Evolutionary conservation across 257 asterid species (phyloP), one percentile per base, ranked within the genome.

Genomic region (Solanum chiquidenum): DNA sequence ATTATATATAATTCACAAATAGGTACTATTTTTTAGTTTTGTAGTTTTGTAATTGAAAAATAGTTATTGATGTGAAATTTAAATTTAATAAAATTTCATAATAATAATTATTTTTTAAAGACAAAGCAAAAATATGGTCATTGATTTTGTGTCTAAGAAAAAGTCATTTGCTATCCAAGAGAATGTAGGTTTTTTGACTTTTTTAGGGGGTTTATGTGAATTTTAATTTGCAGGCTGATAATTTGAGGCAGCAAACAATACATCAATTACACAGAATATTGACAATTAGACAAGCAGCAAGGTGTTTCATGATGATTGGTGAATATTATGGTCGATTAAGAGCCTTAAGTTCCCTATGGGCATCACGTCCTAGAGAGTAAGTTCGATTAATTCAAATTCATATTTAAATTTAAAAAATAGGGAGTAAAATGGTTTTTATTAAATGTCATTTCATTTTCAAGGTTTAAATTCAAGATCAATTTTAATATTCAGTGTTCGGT

Each of bases 331-430:
- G 94, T 18, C 96, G 99, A 23, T 82, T 97, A 80, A 94, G 99
- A 62, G 96, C 99, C 66, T 92, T 95, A 35, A 97, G 99, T 80
- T 95, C 99, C 87, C 91, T 97, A 6, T 97, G 99, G 99, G 93
- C 95, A 7, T 97, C 99, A 42, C 90, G 99, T 49, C 99, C 99
- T 1, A 89, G 95, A 90, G 99, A 94, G 99, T 97, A 94, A 92
- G 27, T 1, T 72, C 8, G 79, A 33, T 1, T 72, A 33, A 18
- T 33, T 72, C 7, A 33, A 9, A 33, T 18, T 72, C 1, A 9
- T 33, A 9, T 33, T 55, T 55, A 46, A 46, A 46, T 40, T 0
- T 0, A 46, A 33, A 33, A 8, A 16, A 1, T 2, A 66, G 6
- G n/a, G 6, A 5, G 7, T 71, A 31, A 7, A 71, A 2, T 33